Conservation (phyloP, 768 basidiomycete species). For the Rhizopogon vinicolor region DNA sequence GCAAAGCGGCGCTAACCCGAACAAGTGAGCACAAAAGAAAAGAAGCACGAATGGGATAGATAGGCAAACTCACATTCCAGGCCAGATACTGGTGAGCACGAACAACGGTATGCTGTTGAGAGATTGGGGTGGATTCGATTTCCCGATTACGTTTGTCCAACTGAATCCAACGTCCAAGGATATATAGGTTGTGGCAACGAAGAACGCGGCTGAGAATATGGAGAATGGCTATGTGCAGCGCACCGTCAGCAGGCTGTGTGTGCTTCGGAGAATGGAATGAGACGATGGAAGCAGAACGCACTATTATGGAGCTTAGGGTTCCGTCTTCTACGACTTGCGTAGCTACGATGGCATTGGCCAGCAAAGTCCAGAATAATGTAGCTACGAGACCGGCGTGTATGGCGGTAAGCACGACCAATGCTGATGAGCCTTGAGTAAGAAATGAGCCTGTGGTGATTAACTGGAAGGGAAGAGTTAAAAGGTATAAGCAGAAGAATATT, state of each 20-base stretch:
- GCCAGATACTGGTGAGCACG: constrained; percentile 77
- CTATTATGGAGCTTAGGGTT: constrained; percentile 63
- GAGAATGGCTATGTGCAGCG: constrained; percentile 49
- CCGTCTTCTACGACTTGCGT: constrained; percentile 95
- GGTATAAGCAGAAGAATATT: constrained; percentile 59
- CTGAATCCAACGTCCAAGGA: constrained; percentile 74
- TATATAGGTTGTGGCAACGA: constrained; percentile 77
- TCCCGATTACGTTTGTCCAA: constrained; percentile 59
- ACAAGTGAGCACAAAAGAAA: not conserved
- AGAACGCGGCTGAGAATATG: constrained; percentile 52
- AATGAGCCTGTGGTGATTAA: constrained; percentile 78
- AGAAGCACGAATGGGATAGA: not conserved
- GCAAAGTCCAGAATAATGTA: constrained; percentile 73
- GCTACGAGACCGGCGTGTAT: constrained; percentile 78
- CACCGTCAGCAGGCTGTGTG: not conserved
- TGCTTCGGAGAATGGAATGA: not conserved
- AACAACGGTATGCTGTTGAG: constrained; percentile 75
- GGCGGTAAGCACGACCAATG: constrained; percentile 66
- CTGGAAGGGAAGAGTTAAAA: constrained; percentile 72
- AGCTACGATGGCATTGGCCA: constrained; percentile 73
- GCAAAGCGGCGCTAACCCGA: constrained; percentile 48
- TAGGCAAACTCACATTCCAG: constrained; percentile 52
- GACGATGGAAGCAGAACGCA: constrained; percentile 28
- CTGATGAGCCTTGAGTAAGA: constrained; percentile 69
- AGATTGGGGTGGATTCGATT: constrained; percentile 48